Conservation (phyloP, 108 stramenopile genomes). For the Nitzschia putrida region DNA sequence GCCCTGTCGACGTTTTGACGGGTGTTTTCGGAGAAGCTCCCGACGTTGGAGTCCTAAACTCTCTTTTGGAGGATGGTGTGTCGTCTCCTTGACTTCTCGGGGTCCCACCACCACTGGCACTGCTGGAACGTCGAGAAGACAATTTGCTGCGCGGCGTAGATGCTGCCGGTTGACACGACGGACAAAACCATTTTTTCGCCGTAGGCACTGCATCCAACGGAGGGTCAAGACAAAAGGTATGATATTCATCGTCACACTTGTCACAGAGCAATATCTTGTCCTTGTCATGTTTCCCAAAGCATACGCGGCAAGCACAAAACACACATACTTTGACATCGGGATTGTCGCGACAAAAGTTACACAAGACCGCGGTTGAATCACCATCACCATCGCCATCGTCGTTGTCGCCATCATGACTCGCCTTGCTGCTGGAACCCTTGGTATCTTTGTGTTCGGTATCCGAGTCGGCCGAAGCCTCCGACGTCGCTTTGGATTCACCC, state of each 20-base stretch:
- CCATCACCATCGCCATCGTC: slow-evolving; percentile 3
- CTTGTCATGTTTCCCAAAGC: slow-evolving; percentile 83
- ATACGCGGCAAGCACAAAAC: slow-evolving; percentile 82
- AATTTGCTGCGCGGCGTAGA: slow-evolving; percentile 7
- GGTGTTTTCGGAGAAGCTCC: neutral
- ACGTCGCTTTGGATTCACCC: neutral
- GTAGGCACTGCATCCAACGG: slow-evolving; percentile 41
- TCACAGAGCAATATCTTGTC: slow-evolving; percentile 39
- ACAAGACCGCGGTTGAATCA: slow-evolving; percentile 16
- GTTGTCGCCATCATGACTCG: neutral
- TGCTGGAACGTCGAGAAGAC: neutral
- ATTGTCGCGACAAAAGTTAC: slow-evolving; percentile 70
- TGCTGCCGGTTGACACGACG: slow-evolving; percentile 28
- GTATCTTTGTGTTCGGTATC: slow-evolving; percentile 1
- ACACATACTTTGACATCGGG: slow-evolving; percentile 66
- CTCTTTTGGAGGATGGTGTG: slow-evolving; percentile 17
- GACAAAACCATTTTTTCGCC: slow-evolving; percentile 57
- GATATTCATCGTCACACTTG: slow-evolving; percentile 55
- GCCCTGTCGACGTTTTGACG: slow-evolving; percentile 20
- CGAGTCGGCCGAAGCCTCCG: neutral
- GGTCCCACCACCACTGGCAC: neutral
- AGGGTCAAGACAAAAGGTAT: slow-evolving; percentile 50
- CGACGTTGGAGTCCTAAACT: neutral
- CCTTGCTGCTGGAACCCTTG: neutral
- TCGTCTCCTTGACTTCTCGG: neutral